Evolutionary conservation across 2,329 filamentous ascomycete species (phyloP), one percentile per base, ranked within the genome.

Genomic region (Ascochyta pisi): DNA sequence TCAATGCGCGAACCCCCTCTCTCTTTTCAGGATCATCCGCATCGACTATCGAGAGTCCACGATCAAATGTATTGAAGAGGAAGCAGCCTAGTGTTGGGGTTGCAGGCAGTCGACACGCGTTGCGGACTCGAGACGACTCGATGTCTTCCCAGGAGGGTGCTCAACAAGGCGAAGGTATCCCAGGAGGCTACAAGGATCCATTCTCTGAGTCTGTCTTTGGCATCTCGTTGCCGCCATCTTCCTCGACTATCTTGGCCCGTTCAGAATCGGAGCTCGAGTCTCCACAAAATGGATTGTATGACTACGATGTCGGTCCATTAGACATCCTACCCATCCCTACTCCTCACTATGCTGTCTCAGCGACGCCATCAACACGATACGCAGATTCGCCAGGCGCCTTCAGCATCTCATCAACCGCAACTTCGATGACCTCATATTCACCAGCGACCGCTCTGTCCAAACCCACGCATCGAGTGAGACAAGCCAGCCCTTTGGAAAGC

Each of bases 391-490:
- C 88, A 10, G 85, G 88, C 2, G 78, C 86, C 5, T 92, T 91
- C 74, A 92, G 89, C 69, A 83, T 89, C 60, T 89, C 90, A 56
- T 92, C 89, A 0, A 92, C 90, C 3, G 90, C 90, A 6, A 92
- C 89, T 4, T 92, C 90, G 9, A 87, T 90, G 60, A 89, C 87
- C 7, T 92, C 90, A 1, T 88, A 89, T 65, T 92, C 89, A 15
- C 88, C 90, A 3, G 83, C 85, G 3, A 73, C 88, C 4, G 75
- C 85, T 72, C 58, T 80, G 70, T 63, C 81, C 73, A 75, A 70
- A 53, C 58, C 53, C 24, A 76, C 78, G 45, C 73, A 79, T n/a
- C 81, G 82, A 64, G 68, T 74, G 54, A 81, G 81, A 63, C 84
- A 86, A 71, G 77, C 76, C 50, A 88, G 84, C 66, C 85, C 83